Evolutionary conservation across 257 asterid genomes (phyloP).

Genomic region (Rehmannia glutinosa): DNA sequence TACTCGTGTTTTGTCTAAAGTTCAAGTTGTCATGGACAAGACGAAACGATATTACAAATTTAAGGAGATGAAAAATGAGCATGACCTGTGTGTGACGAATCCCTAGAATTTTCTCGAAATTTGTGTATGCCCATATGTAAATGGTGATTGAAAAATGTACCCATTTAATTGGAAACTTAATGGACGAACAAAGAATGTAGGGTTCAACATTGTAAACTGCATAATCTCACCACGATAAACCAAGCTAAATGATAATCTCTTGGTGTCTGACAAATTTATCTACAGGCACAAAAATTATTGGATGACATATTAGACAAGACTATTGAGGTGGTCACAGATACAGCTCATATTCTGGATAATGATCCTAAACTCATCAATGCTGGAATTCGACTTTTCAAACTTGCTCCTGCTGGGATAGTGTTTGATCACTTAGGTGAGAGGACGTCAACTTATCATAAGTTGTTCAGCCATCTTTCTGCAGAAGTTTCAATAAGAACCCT

Average conservation of each 20-base stretch:
- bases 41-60: neutral
- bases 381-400: slow-evolving; percentile 75
- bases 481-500: neutral
- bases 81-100: neutral
- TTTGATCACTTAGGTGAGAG: slow-evolving; percentile 56
- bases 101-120: neutral
- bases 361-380: slow-evolving; percentile 35
- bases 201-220: neutral
- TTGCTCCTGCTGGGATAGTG: slow-evolving; percentile 69
- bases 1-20: neutral
- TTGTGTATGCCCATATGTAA: neutral
- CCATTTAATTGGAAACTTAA: neutral
- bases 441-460: neutral
- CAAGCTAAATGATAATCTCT: neutral
- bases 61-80: neutral
- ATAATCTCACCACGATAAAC: no score
- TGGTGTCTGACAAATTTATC: neutral
- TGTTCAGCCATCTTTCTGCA: neutral
- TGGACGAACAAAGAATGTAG: neutral
- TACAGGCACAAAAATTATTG: slow-evolving; percentile 61
- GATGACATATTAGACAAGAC: slow-evolving; percentile 52
- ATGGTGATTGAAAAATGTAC: neutral
- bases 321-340: slow-evolving; percentile 47
- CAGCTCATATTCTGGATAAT: slow-evolving; percentile 22
- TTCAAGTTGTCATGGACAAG: no score